Base-by-base conservation (phyloP, 2,329 filamentous ascomycete genomes). In the Penicillium sp. region DNA sequence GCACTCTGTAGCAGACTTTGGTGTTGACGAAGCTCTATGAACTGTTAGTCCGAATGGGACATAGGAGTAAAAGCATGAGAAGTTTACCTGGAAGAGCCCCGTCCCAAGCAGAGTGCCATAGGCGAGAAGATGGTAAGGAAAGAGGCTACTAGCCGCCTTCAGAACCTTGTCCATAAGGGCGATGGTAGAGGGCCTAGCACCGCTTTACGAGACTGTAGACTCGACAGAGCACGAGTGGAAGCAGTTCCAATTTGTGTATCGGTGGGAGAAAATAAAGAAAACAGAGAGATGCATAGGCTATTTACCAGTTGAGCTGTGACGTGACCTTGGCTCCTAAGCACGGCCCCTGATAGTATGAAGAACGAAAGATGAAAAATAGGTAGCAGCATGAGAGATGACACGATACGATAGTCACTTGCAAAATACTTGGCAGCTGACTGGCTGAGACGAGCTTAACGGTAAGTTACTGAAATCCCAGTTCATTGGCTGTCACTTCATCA, bases 51-150 rank as follows among this genome's bases (percentile, higher is more conserved):
- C 16, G 22, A 16, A 21, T 11, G 29, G 9, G 3, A 39, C n/a
- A n/a, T 24, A 2, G 8, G 4, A 6, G 10, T 18, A 16, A 13
- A 32, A 6, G n/a, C 9, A 4, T 11, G 13, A 18, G 14, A 13
- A 14, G 6, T 4, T 43, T 52, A 66, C 66, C 62, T 70, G 68
- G 46, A 72, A 78, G 0, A 77, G 56, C 51, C 76, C 65, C 2
- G 70, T 71, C 11, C 75, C 75, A 4, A 78, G 65, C 6, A 77
- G 64, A 1, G 73, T 67, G 1, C 74, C 74, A 52, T 75, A 77
- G 1, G 69, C 62, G 10, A 77, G 52, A 9, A 78, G 58, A 49
- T 77, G 75, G 31, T 71, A 67, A 3, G 73, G 68, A 14, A 68
- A 61, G 5, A 64, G 59, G 36, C 54, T 64, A 3, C 57, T 55